Base-by-base conservation (phyloP, 2,329 filamentous ascomycete genomes). In the Diplodia sapinea region DNA sequence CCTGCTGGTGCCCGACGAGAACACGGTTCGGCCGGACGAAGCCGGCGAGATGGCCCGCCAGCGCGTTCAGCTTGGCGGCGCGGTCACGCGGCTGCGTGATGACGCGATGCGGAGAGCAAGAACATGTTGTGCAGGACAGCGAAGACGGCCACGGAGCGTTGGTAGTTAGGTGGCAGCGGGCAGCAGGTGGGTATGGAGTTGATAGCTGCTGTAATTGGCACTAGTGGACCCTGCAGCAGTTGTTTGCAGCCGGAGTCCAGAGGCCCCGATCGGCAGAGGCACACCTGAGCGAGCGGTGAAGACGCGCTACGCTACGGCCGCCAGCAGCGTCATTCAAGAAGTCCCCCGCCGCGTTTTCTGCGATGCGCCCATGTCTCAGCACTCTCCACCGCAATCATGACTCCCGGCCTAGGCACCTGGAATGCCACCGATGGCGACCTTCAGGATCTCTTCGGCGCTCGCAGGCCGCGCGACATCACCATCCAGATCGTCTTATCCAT, bases 401-500 rank as follows among this genome's bases (percentile, higher is more conserved):
- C 56, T 49, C 23, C 29, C 68, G 70, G 70, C 49, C 68, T 69
- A 33, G 69, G 69, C 52, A 61, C 72, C 36, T 68, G 66, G 51
- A 70, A 70, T 40, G 70, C 72, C 52, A 68, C 71, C 65, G 57
- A 61, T 55, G 69, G 68, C 66, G 57, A 52, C 65, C 15, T 36
- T 20, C 49, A 43, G 29, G 77, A 78, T 66, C 73, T 75, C 11
- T 73, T 71, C 49, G 80, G 79, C 68, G 73, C 70, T n/a, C 71
- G 68, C 55, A 78, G 75, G 56, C 78, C 79, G 29, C 78, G 81
- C 70, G 83, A 85, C 72, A 80, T 83, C 2, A 78, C 78, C 23
- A 82, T 85, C 62, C 92, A 96, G 80, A 85, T 93, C 63, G 85
- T 88, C 68, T 83, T 96, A 73, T 94, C 92, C 8, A 76, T 91